Conservation (phyloP, 768 basidiomycete genomes). For the Porpolomopsis calyptriformis region DNA sequence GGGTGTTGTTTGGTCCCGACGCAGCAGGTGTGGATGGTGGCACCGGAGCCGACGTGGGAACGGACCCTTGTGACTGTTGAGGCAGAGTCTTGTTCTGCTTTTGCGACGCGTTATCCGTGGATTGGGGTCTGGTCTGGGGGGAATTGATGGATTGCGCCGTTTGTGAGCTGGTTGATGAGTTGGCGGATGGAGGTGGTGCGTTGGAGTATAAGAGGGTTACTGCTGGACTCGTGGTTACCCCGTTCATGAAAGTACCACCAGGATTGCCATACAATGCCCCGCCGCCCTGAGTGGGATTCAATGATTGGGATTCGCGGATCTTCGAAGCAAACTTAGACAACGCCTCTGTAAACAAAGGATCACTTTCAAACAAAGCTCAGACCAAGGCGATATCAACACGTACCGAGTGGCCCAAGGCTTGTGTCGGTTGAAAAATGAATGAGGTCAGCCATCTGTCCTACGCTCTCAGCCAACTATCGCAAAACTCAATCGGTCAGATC, state of each 20-base stretch:
- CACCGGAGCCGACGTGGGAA: slow-evolving; percentile 25
- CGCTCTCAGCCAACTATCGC: slow-evolving; percentile 65
- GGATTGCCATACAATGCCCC: background rate
- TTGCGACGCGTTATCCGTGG: slow-evolving; percentile 44
- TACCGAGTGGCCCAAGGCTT: slow-evolving; percentile 56
- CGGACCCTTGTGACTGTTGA: slow-evolving; percentile 13
- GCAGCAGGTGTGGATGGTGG: slow-evolving; percentile 22
- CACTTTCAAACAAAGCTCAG: slow-evolving; percentile 1
- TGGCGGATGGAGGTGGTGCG: slow-evolving; percentile 37
- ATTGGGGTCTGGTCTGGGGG: slow-evolving; percentile 40
- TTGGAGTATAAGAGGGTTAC: slow-evolving; percentile 43
- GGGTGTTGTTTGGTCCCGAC: slow-evolving; percentile 29
- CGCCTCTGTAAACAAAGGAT: slow-evolving; percentile 24
- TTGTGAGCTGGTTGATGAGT: slow-evolving; percentile 24
- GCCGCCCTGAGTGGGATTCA: slow-evolving; percentile 7
- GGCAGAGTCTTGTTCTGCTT: slow-evolving; percentile 57
- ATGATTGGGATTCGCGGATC: slow-evolving; percentile 28
- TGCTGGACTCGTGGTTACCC: slow-evolving; percentile 19
- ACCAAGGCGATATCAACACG: slow-evolving; percentile 19
- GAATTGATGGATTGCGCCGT: slow-evolving; percentile 29
- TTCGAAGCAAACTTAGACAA: slow-evolving; percentile 29
- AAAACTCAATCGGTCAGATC: slow-evolving; percentile 8
- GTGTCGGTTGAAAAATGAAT: slow-evolving; percentile 52
- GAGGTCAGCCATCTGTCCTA: slow-evolving; percentile 69
- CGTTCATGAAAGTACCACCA: slow-evolving; percentile 12